phyloP scores from a whole-genome alignment of 495 filamentous ascomycete species.

The Trichoderma erinaceum region DNA sequence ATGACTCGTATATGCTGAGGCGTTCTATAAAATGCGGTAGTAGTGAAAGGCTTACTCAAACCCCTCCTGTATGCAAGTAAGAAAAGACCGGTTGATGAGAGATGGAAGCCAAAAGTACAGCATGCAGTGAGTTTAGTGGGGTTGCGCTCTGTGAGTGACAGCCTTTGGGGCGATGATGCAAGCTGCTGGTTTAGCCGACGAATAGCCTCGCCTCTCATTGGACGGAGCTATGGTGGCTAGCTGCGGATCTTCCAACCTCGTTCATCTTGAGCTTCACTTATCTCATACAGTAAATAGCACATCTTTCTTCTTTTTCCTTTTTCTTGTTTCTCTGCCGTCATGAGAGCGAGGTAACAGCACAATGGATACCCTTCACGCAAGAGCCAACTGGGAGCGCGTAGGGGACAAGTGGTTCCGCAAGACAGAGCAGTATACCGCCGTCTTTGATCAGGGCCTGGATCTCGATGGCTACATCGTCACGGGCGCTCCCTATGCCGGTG shows the following conservation, averaged over 20 bases:
- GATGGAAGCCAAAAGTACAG: no score
- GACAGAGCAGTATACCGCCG: conserved; percentile 79
- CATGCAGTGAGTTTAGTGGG: no score
- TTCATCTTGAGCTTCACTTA: not conserved
- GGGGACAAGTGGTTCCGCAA: conserved; percentile 93
- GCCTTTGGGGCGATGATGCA: not conserved
- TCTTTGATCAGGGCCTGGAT: conserved; percentile 89
- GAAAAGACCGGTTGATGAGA: no score
- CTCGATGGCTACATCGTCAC: conserved; percentile 90
- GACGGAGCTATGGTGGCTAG: conserved; percentile 3
- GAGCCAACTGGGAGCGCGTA: conserved; percentile 87
- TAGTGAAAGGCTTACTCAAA: no score
- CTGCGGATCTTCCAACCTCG: not conserved
- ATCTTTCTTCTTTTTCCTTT: not conserved
- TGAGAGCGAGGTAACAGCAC: conserved; percentile 22
- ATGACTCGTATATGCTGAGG: not conserved
- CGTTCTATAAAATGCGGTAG: conserved; percentile 20
- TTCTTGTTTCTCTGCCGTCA: not conserved
- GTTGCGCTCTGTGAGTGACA: not conserved
- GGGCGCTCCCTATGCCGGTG: conserved; percentile 91
- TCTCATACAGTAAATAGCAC: not conserved
- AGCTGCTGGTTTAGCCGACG: conserved; percentile 6
- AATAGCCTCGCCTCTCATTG: conserved; percentile 1
- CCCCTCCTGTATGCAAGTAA: no score
- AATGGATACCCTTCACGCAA: conserved; percentile 57